Conservation (phyloP, 257 asterid species). For the Cruciata laevipes region DNA sequence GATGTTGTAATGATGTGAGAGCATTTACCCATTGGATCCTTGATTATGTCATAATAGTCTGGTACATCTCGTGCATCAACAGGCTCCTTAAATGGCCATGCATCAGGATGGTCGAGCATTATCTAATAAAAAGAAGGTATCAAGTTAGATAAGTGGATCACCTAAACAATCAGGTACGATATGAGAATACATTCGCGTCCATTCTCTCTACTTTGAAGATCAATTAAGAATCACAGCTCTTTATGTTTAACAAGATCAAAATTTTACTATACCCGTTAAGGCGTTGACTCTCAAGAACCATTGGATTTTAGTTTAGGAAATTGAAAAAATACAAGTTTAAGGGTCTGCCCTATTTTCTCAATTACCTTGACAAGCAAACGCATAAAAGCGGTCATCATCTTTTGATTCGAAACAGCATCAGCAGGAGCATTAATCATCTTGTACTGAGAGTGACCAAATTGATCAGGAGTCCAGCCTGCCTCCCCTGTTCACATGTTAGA, state of each 20-base stretch:
- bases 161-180: background rate
- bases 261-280: background rate
- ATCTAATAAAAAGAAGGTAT: slow-evolving; percentile 42
- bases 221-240: background rate
- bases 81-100: slow-evolving; percentile 98
- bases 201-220: background rate
- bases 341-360: background rate
- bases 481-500: slow-evolving; percentile 48
- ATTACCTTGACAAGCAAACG: slow-evolving; percentile 81
- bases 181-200: background rate
- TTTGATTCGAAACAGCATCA: slow-evolving; percentile 64
- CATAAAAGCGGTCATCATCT: slow-evolving; percentile 78
- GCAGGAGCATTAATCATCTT: slow-evolving; percentile 50
- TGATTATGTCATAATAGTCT: slow-evolving; percentile 86
- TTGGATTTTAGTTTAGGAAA: background rate
- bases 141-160: background rate
- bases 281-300: background rate
- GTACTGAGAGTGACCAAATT: slow-evolving; percentile 85
- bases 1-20: background rate
- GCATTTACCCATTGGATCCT: slow-evolving; percentile 83
- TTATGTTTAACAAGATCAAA: background rate
- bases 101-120: slow-evolving; percentile 94
- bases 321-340: background rate
- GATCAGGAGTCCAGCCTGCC: slow-evolving; percentile 98
- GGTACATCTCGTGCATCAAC: slow-evolving; percentile 98